Conservation (phyloP, 345 rosid genomes). For the Aquilaria malaccensis region DNA sequence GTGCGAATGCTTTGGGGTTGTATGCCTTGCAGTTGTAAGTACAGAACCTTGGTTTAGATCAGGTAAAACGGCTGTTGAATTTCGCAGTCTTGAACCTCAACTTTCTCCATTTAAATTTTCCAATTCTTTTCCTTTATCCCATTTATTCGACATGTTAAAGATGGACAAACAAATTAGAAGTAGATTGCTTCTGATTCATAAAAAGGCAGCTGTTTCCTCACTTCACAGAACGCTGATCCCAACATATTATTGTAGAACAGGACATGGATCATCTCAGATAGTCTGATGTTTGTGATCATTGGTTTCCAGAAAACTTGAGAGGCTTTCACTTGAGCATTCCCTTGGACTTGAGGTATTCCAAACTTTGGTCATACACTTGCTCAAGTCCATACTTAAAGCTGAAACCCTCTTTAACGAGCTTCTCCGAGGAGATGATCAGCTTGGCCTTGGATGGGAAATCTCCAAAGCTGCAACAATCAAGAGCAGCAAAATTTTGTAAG, state of each 20-base stretch:
- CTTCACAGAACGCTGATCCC: neutral
- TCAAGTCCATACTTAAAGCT: constrained; percentile 55
- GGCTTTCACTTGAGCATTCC: constrained; percentile 34
- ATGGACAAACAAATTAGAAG: too few species aligned
- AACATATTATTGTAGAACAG: neutral
- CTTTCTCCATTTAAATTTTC: too few species aligned
- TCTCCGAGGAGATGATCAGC: constrained; percentile 55
- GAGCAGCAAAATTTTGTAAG: neutral
- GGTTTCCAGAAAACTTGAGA: neutral
- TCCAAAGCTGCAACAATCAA: constrained; percentile 44
- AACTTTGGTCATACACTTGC: constrained; percentile 67
- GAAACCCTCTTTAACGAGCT: constrained; percentile 68
- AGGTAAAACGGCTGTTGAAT: too few species aligned
- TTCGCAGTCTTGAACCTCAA: too few species aligned
- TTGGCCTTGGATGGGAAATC: constrained; percentile 57
- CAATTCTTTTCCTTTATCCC: too few species aligned
- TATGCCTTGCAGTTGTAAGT: neutral
- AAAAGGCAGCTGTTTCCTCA: too few species aligned
- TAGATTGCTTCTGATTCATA: too few species aligned
- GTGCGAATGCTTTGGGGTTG: too few species aligned
- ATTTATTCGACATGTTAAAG: too few species aligned
- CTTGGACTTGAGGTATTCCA: constrained; percentile 43
- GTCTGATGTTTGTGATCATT: too few species aligned
- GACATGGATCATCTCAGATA: neutral
- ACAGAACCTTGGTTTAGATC: too few species aligned